Conservation (phyloP, 306 rosid species). For the Vigna angularis region DNA sequence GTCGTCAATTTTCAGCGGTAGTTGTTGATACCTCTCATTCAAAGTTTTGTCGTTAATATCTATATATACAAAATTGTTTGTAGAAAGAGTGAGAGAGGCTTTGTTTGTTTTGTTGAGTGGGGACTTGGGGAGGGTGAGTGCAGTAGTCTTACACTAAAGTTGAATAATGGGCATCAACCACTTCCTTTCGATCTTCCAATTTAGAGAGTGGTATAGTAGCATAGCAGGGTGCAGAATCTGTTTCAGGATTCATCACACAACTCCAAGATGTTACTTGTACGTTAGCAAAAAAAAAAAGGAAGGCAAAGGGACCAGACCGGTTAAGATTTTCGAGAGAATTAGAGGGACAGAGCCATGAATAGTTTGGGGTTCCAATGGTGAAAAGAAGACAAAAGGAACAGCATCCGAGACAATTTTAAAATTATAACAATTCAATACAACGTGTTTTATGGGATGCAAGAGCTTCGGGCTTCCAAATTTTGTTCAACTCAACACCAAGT, state of each 20-base stretch:
- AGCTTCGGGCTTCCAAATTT: constrained; percentile 55
- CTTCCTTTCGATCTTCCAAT: background rate
- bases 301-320: constrained; percentile 36
- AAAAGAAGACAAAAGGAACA: constrained; percentile 62
- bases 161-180: constrained; percentile 34
- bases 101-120: constrained; percentile 13
- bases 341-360: constrained; percentile 36
- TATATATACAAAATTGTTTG: background rate
- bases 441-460: constrained; percentile 69
- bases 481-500: constrained; percentile 47
- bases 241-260: constrained; percentile 33
- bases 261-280: constrained; percentile 39
- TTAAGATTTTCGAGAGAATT: constrained; percentile 37
- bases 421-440: constrained; percentile 39
- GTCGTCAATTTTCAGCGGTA: background rate
- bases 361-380: constrained; percentile 46
- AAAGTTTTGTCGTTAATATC: constrained; percentile 31
- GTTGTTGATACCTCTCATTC: background rate
- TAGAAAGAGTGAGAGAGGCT: background rate
- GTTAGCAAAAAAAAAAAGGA: background rate
- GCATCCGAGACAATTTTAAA: constrained; percentile 45
- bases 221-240: background rate
- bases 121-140: background rate
- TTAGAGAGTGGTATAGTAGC: background rate
- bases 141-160: constrained; percentile 1